Evolutionary conservation across 495 filamentous ascomycete species (phyloP).

Genomic region (Tuber umbilicatum): DNA sequence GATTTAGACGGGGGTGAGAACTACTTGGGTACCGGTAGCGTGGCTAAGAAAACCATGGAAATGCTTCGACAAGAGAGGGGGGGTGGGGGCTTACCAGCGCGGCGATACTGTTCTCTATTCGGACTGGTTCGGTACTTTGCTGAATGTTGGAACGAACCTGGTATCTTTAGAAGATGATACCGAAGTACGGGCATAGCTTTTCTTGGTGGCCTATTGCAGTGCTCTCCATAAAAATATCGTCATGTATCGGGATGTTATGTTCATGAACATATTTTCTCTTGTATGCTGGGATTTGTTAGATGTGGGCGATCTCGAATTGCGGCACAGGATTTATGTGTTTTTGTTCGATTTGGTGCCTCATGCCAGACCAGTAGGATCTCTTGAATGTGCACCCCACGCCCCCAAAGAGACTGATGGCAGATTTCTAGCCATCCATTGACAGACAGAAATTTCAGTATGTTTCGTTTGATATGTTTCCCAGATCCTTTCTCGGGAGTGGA

Average conservation of each 20-base stretch:
- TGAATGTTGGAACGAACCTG: background rate
- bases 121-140: background rate
- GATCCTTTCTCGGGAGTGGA: background rate
- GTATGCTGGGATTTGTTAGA: background rate
- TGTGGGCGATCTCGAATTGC: background rate
- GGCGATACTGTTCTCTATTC: background rate
- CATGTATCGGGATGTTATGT: background rate
- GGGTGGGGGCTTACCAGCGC: conserved; percentile 1
- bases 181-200: background rate
- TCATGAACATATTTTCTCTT: background rate
- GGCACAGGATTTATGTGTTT: background rate
- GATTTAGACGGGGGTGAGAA: background rate
- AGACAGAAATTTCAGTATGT: background rate
- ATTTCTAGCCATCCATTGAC: background rate
- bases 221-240: background rate
- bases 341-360: conserved; percentile 1
- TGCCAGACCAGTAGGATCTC: background rate
- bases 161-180: background rate
- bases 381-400: background rate
- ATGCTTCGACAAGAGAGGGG: background rate
- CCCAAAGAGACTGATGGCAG: background rate
- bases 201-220: background rate
- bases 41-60: conserved; percentile 2
- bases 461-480: background rate
- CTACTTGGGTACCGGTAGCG: background rate